Percentiles rank a stretch among this genome's conserved stretches.
Conservation (phyloP, 2,329 filamentous ascomycete species). For the Alternaria incomplexa region DNA sequence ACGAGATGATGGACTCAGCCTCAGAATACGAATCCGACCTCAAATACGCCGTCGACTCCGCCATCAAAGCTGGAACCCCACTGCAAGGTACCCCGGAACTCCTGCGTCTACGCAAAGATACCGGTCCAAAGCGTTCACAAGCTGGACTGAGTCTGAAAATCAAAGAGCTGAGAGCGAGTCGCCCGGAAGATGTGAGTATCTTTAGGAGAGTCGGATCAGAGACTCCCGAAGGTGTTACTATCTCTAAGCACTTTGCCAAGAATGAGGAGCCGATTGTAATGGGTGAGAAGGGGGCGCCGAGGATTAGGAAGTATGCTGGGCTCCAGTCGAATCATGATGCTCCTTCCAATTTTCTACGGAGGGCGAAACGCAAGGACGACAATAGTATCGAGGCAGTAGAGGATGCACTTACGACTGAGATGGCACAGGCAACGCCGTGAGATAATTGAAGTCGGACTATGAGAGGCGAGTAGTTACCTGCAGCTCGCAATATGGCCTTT, state of each 20-base stretch:
- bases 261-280: not conserved
- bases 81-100: conserved; percentile 3
- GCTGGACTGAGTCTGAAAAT: conserved; percentile 9
- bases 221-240: not conserved
- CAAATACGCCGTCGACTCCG: conserved; percentile 10
- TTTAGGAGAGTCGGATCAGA: conserved; percentile 6
- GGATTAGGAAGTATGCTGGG: conserved; percentile 12
- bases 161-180: conserved; percentile 1
- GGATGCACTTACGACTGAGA: not conserved
- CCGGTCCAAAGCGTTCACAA: not conserved
- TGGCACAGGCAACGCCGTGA: not conserved
- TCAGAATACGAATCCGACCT: conserved; percentile 25
- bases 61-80: conserved; percentile 15
- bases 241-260: conserved; percentile 13
- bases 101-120: conserved; percentile 5
- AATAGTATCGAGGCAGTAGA: not conserved
- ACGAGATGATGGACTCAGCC: conserved; percentile 53
- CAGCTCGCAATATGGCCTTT: accelerated
- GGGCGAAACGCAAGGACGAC: not conserved
- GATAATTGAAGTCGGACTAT: not conserved
- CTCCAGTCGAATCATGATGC: conserved; percentile 4
- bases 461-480: not conserved
- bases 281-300: not conserved
- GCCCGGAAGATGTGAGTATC: not conserved
- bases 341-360: not conserved